Percentiles rank a stretch among this genome's conserved stretches.
phyloP scores from a whole-genome alignment of 1,284 basidiomycete genomes.

The Ceratobasidium sp. region DNA sequence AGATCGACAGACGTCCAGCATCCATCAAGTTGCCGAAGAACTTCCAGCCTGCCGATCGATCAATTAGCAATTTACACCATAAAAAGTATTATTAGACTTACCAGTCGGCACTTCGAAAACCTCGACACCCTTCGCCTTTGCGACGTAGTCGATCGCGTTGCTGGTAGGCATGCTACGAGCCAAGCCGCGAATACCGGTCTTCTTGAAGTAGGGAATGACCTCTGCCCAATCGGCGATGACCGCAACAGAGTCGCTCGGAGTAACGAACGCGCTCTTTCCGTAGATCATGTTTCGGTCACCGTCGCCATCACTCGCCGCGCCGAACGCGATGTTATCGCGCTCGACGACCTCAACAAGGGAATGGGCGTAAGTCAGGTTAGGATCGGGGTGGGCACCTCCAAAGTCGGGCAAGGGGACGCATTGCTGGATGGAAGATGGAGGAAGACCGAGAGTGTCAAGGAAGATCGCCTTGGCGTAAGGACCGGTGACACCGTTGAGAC shows the following conservation, averaged over 20 bases:
- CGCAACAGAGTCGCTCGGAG: conserved; percentile 95
- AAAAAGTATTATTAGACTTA: conserved; percentile 54
- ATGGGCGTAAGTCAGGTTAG: conserved; percentile 98
- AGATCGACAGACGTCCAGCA: conserved; percentile 95
- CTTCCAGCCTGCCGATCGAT: conserved; percentile 82
- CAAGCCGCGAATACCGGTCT: conserved; percentile 90
- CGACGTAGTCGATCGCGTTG: conserved; percentile 96
- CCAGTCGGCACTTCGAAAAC: conserved; percentile 97
- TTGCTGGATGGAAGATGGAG: conserved; percentile 88
- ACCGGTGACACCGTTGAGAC: conserved; percentile 95
- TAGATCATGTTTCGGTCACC: conserved; percentile 99
- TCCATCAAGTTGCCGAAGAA: conserved; percentile 99
- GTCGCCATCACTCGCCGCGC: conserved; percentile 97
- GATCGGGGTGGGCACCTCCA: conserved; percentile 97
- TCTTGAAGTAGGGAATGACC: conserved; percentile 95
- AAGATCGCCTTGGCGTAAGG: conserved; percentile 95
- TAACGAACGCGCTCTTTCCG: conserved; percentile 97
- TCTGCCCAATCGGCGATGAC: conserved; percentile 99
- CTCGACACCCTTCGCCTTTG: conserved; percentile 92
- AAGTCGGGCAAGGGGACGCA: conserved; percentile 93
- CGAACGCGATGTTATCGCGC: conserved; percentile 86
- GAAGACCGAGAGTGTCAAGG: conserved; percentile 83
- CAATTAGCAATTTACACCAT: background rate
- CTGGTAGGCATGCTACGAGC: conserved; percentile 98
- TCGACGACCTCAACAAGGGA: conserved; percentile 94